These are phyloP conservation scores for Fusarium multiceps DNA, from an alignment of 2,329 filamentous ascomycete species.

Conservation along the genomic window DNA sequence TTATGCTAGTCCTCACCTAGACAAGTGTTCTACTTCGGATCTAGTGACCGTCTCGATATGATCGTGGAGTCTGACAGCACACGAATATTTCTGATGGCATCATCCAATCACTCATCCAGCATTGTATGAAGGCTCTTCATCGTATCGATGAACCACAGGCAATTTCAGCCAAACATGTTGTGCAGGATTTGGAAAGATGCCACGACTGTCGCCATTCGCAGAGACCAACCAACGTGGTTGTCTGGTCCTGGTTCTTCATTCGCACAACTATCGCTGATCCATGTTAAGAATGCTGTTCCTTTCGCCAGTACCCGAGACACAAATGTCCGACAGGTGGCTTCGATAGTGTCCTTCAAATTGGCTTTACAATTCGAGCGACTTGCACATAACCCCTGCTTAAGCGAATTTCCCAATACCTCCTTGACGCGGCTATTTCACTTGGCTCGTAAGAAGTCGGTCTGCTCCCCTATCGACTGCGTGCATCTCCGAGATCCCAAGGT, in stretches of 20 bases:
- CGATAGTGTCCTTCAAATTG: slow-evolving; percentile 15
- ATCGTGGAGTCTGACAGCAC: background rate
- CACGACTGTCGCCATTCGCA: background rate
- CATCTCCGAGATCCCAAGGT: background rate
- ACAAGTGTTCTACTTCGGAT: slow-evolving; percentile 5
- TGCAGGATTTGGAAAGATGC: background rate
- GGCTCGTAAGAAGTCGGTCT: slow-evolving; percentile 23
- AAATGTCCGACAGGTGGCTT: slow-evolving; percentile 33
- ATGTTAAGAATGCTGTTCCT: slow-evolving; percentile 22
- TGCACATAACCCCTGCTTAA: slow-evolving; percentile 28
- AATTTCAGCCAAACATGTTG: background rate
- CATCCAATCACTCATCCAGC: background rate
- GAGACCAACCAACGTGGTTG: slow-evolving; percentile 1
- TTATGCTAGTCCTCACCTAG: slow-evolving; percentile 1
- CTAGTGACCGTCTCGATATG: slow-evolving; percentile 13
- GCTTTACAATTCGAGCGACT: slow-evolving; percentile 21
- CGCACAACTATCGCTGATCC: slow-evolving; percentile 24
- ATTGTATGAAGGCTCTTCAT: background rate
- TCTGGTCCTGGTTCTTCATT: slow-evolving; percentile 14
- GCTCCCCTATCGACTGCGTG: background rate
- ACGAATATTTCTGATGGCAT: background rate
- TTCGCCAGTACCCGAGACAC: slow-evolving; percentile 36
- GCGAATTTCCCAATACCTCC: slow-evolving; percentile 16
- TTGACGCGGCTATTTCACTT: slow-evolving; percentile 23
- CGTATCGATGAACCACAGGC: background rate